Percentiles rank a stretch among this genome's conserved stretches.
Conservation (phyloP, 768 basidiomycete genomes). For the Ephemerocybe angulata region DNA sequence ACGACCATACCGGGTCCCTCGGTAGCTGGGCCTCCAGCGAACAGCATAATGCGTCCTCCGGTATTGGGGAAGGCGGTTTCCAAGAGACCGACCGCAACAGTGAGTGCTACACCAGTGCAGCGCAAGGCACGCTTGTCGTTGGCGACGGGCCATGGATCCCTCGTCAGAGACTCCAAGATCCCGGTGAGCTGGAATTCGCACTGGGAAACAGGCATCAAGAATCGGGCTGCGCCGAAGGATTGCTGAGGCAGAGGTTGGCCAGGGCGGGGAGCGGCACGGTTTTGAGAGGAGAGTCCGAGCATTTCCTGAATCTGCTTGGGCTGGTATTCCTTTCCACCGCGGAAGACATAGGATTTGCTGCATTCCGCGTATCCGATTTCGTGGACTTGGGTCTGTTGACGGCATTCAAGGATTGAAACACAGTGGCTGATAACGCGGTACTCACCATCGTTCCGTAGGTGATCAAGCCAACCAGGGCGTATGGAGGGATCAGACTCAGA, state of each 20-base stretch:
- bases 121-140: constrained; percentile 89
- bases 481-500: constrained; percentile 88
- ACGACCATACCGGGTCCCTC: constrained; percentile 98
- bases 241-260: constrained; percentile 80
- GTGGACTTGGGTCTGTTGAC: constrained; percentile 88
- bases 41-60: constrained; percentile 94
- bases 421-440: constrained; percentile 7
- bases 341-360: constrained; percentile 98
- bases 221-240: constrained; percentile 81
- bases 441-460: constrained; percentile 96
- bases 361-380: constrained; percentile 96
- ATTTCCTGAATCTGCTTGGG: constrained; percentile 98
- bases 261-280: constrained; percentile 81
- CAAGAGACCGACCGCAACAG: constrained; percentile 87
- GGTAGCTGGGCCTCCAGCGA: constrained; percentile 91
- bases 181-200: constrained; percentile 96
- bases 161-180: constrained; percentile 79
- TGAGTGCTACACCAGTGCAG: constrained; percentile 93
- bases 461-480: constrained; percentile 91
- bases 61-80: constrained; percentile 97
- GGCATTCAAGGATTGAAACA: neutral
- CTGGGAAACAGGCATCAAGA: constrained; percentile 87
- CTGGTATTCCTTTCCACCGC: constrained; percentile 93
- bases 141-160: constrained; percentile 97
- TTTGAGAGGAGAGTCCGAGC: constrained; percentile 80